Percentiles rank a stretch among this genome's conserved stretches.
These are phyloP conservation scores for Ilyonectria robusta DNA, from an alignment of 2,329 filamentous ascomycete genomes.

Conservation along the genomic window DNA sequence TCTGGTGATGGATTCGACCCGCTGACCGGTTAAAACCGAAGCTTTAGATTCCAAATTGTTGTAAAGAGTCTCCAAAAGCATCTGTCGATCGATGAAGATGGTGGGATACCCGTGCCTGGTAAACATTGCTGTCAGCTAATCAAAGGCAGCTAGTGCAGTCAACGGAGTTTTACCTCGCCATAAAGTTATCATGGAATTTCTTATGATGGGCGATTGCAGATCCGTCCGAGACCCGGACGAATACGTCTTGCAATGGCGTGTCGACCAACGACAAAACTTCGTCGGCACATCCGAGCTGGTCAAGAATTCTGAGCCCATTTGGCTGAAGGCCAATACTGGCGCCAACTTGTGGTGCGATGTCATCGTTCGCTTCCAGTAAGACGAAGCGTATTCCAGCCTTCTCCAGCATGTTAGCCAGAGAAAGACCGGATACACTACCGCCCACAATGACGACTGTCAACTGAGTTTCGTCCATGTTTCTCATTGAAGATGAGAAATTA, in stretches of 20 bases:
- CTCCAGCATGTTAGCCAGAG: slow-evolving; percentile 33
- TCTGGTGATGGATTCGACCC: slow-evolving; percentile 23
- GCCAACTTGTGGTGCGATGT: slow-evolving; percentile 61
- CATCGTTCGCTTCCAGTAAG: slow-evolving; percentile 60
- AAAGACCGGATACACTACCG: slow-evolving; percentile 28
- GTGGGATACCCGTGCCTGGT: slow-evolving; percentile 47
- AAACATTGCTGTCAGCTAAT: background rate
- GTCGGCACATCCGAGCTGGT: slow-evolving; percentile 57
- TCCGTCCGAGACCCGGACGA: background rate
- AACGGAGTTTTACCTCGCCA: background rate
- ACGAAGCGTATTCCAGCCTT: slow-evolving; percentile 59
- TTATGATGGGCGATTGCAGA: background rate
- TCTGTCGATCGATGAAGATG: slow-evolving; percentile 54
- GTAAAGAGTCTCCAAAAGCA: slow-evolving; percentile 52
- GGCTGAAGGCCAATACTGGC: slow-evolving; percentile 63
- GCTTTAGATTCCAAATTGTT: slow-evolving; percentile 50
- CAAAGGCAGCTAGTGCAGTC: background rate
- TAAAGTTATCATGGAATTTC: background rate
- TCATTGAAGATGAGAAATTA: background rate
- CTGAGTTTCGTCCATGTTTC: background rate
- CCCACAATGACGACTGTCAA: slow-evolving; percentile 26
- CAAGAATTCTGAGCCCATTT: slow-evolving; percentile 60
- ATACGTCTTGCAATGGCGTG: background rate
- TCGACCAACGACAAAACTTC: background rate
- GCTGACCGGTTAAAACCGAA: slow-evolving; percentile 34